phyloP scores from a whole-genome alignment of 176 grass and related monocot genomes.

The Typha latifolia region DNA sequence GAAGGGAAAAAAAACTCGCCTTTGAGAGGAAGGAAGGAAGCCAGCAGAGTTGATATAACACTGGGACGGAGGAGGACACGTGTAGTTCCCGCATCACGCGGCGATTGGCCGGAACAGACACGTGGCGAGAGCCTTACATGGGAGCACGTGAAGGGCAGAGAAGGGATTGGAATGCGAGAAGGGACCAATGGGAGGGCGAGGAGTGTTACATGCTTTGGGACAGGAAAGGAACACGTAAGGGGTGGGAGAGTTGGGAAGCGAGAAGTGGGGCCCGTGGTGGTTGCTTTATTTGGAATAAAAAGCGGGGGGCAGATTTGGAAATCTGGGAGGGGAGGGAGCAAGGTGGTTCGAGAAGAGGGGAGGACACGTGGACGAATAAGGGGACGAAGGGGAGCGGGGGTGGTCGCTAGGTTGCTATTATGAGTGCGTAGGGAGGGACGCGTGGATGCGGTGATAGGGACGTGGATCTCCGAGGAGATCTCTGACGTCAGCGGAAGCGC shows the following conservation, averaged over 20 bases:
- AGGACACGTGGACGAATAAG: not conserved
- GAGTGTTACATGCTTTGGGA: constrained; percentile 23
- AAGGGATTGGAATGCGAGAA: constrained; percentile 9
- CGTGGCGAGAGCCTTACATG: constrained; percentile 25
- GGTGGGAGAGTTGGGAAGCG: not conserved
- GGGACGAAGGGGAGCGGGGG: not conserved
- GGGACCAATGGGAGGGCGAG: constrained; percentile 29
- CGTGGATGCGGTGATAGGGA: not conserved
- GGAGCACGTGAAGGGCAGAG: constrained; percentile 35
- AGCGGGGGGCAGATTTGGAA: not conserved
- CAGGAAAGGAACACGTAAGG: constrained; percentile 32
- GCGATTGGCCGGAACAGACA: constrained; percentile 28
- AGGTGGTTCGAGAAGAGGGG: not conserved
- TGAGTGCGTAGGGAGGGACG: not conserved
- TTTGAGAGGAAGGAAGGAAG: not conserved
- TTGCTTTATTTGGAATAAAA: not conserved
- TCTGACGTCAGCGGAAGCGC: not conserved
- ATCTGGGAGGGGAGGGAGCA: not conserved
- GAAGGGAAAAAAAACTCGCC: not conserved
- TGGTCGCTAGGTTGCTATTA: not conserved
- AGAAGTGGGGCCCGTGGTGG: not conserved
- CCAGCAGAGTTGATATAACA: not conserved
- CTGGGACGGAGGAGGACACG: constrained; percentile 5
- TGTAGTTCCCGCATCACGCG: not conserved
- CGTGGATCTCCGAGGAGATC: constrained; percentile 5